These are phyloP conservation scores for Pyrus communis DNA, from an alignment of 306 rosid genomes.

Conservation along the genomic window DNA sequence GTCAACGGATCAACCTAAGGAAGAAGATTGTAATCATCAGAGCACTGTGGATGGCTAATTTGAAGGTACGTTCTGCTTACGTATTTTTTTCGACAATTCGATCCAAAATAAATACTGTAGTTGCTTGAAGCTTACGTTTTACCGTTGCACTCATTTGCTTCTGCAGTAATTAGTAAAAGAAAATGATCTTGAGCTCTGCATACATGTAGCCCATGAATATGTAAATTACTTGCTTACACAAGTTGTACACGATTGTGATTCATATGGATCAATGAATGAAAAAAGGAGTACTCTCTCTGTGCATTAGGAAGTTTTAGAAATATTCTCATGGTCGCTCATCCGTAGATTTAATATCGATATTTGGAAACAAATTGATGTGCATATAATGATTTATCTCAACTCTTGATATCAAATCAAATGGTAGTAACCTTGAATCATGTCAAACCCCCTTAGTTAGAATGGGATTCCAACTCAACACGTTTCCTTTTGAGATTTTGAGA, in stretches of 20 bases:
- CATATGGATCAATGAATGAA: background rate
- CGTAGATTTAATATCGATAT: background rate
- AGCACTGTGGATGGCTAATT: conserved; percentile 20
- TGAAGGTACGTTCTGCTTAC: conserved; percentile 4
- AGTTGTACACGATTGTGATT: background rate
- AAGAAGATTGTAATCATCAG: conserved; percentile 16
- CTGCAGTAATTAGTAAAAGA: background rate
- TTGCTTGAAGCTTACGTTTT: background rate
- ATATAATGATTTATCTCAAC: background rate
- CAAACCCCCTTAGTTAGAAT: background rate
- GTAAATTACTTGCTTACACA: background rate
- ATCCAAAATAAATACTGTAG: background rate
- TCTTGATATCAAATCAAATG: background rate
- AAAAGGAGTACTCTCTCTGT: background rate
- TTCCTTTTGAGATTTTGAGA: too few species aligned
- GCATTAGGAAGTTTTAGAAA: background rate
- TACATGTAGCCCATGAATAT: background rate
- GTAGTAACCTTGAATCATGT: background rate
- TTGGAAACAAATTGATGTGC: background rate
- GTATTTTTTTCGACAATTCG: background rate
- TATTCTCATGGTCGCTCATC: background rate
- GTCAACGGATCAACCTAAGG: conserved; percentile 16
- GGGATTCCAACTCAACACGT: too few species aligned
- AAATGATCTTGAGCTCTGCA: background rate
- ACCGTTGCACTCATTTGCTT: background rate